Percentiles rank a stretch among this genome's conserved stretches.
Evolutionary conservation across 2,329 filamentous ascomycete species (phyloP).

Genomic region (Thelonectria olida): DNA sequence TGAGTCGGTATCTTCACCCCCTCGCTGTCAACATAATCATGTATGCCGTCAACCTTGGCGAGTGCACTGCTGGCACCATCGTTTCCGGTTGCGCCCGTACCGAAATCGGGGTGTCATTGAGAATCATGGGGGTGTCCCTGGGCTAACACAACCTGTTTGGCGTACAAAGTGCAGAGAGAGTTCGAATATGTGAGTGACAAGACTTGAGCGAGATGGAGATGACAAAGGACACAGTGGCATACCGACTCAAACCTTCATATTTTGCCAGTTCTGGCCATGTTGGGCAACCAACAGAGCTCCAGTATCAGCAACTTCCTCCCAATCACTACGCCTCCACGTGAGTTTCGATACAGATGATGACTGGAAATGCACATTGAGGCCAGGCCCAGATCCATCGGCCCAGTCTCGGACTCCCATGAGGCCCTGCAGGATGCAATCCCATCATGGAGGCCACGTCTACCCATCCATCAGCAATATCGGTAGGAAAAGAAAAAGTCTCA

Average conservation of each 20-base stretch:
- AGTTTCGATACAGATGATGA: constrained; percentile 6
- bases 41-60: constrained; percentile 17
- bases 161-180: background rate
- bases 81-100: constrained; percentile 1
- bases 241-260: background rate
- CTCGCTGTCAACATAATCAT: constrained; percentile 7
- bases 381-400: constrained; percentile 14
- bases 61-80: background rate
- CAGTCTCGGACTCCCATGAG: constrained; percentile 17
- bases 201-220: background rate
- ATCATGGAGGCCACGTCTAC: constrained; percentile 17
- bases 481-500: constrained; percentile 2
- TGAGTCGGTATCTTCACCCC: constrained; percentile 12
- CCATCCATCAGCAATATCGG: constrained; percentile 18
- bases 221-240: background rate
- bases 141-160: background rate
- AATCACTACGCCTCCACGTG: background rate
- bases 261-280: constrained; percentile 1
- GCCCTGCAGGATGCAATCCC: constrained; percentile 22
- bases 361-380: constrained; percentile 7
- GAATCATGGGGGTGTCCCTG: background rate
- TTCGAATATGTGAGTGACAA: background rate
- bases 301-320: background rate
- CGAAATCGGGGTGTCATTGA: background rate
- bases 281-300: background rate